phyloP scores from a whole-genome alignment of 345 rosid genomes.

The Salix arbutifolia region DNA sequence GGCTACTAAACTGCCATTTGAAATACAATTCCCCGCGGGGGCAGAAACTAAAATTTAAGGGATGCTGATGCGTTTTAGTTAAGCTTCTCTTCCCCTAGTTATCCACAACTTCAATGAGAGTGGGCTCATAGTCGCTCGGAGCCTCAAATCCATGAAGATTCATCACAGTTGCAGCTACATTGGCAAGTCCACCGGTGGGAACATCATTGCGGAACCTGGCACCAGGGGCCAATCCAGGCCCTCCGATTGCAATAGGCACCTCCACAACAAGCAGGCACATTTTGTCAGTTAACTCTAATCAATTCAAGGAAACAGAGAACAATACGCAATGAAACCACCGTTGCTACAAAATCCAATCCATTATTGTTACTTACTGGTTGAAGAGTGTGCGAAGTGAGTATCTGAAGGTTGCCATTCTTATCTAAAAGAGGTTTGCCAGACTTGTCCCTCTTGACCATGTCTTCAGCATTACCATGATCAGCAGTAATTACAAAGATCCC shows the following conservation, averaged over 20 bases:
- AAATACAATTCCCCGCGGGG: not conserved
- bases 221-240: constrained; percentile 65
- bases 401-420: constrained; percentile 74
- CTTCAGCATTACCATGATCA: constrained; percentile 98
- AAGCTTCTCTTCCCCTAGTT: constrained; percentile 5
- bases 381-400: constrained; percentile 94
- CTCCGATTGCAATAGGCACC: constrained; percentile 98
- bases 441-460: constrained; percentile 92
- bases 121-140: constrained; percentile 76
- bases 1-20: not conserved
- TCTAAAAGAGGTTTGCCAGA: constrained; percentile 63
- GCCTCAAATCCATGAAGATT: constrained; percentile 90
- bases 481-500: constrained; percentile 93
- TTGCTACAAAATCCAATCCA: not conserved
- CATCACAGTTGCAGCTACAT: constrained; percentile 94
- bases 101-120: constrained; percentile 72
- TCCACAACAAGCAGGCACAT: not conserved
- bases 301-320: not conserved
- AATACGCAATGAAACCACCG: not conserved
- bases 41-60: not conserved
- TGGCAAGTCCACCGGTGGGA: constrained; percentile 69
- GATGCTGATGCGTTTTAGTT: too few relatives aligned
- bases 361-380: constrained; percentile 60
- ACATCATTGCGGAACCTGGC: constrained; percentile 70
- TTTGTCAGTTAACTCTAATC: not conserved